phyloP scores from a whole-genome alignment of 2,329 filamentous ascomycete species.

The Apiospora hydei region DNA sequence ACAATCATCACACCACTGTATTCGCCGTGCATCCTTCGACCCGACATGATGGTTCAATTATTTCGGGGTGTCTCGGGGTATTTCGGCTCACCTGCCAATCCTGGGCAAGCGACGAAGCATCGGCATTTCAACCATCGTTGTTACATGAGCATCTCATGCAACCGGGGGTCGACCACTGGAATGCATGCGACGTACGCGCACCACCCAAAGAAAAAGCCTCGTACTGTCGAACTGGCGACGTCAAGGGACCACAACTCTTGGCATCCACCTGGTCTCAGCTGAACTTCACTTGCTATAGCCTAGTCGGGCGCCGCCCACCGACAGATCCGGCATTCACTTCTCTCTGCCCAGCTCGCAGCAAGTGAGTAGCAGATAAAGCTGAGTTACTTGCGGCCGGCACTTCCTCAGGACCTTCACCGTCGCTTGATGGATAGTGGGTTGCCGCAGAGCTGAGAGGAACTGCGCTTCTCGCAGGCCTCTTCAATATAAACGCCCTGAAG shows the following conservation, averaged over 20 bases:
- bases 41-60: slow-evolving; percentile 9
- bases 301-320: neutral
- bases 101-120: slow-evolving; percentile 1
- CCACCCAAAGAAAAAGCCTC: slow-evolving; percentile 6
- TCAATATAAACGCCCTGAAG: neutral
- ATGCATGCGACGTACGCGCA: slow-evolving; percentile 2
- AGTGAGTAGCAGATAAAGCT: neutral
- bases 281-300: neutral
- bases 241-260: neutral
- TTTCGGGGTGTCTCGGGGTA: slow-evolving; percentile 13
- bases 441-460: neutral
- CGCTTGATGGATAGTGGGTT: neutral
- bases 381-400: neutral
- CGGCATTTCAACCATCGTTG: slow-evolving; percentile 2
- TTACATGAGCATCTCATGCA: slow-evolving; percentile 9
- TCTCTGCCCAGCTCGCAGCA: neutral
- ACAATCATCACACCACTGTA: neutral
- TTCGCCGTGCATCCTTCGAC: neutral
- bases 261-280: slow-evolving; percentile 9
- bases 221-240: neutral
- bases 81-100: slow-evolving; percentile 9
- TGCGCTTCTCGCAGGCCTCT: neutral
- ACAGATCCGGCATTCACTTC: neutral
- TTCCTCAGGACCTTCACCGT: neutral
- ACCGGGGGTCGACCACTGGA: neutral